Evolutionary conservation across 1,284 basidiomycete species (phyloP), one percentile per base, ranked within the genome.

Genomic region (Ganoderma meredithae): DNA sequence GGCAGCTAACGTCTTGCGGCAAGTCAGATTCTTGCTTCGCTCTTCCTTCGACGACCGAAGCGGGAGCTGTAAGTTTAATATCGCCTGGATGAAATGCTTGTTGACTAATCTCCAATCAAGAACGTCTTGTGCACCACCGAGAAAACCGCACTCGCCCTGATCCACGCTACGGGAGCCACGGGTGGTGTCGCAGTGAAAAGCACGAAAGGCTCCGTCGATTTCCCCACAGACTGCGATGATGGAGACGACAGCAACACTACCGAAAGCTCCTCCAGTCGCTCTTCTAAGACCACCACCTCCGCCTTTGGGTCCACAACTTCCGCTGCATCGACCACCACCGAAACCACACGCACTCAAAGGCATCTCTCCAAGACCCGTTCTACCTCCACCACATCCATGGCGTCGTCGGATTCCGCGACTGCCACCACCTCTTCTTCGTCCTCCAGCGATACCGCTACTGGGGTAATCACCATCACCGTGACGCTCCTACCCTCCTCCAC

Each of bases 81-180:
- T 19, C 63, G 22, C 25, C 44, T n/a, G 49, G n/a, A 10, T 12
- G 43, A 49, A 25, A 22, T 22, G 19, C 5, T 13, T 22, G 15
- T 9, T n/a, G 27, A 25, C 22, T 62, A 2, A 40, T 12, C 3
- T 63, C 25, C 36, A 8, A 4, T 40, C 65, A 68, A 88, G 86
- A 72, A 76, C 27, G 67, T 87, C 25, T 76, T 78, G 3, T 89
- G 87, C 76, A 85, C 85, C 2, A 85, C 81, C 68, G 76, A 83
- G 67, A 75, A 75, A 17, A 82, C 78, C 47, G 86, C 84, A 0
- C 68, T 79, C 5, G 79, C 82, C 1, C 70, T 83, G 19, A 84
- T 88, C 63, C 64, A 79, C 13, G 79, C 83, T 2, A 79, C 82
- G 36, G 86, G 86, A 19, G 83, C 80, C 1, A 76, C 76, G n/a